Evolutionary conservation across 805 yeast species (phyloP), one percentile per base, ranked within the genome.

Genomic region (Suhomyces prunicola): DNA sequence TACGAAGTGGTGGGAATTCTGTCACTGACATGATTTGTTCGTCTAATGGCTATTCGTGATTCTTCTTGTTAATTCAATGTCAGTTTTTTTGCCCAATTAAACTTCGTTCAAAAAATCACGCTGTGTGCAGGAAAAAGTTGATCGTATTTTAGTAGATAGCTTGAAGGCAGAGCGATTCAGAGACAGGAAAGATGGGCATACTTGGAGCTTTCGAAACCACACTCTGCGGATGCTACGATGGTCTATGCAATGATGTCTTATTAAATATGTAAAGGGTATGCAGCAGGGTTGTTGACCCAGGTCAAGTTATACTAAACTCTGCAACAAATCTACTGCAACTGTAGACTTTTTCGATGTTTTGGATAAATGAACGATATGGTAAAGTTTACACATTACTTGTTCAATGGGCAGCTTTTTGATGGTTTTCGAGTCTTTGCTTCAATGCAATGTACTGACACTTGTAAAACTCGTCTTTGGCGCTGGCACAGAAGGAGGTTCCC

Each of bases 1-100:
- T 71, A 71, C 76, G 74, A 62, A 71, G 74, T 56, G 76, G 76
- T 50, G 76, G 76, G 58, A 71, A 71, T 54, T 71, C 71, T n/a
- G 74, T 71, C 24, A 71, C 74, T 42, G 74, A 55, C 73, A 70
- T 70, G 39, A n/a, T 46, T 6, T 19, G 31, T 22, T 42, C 4
- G 27, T 22, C 31, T 10, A 42, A 22, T n/a, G 46, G 31, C 31
- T 42, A 42, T 42, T 42, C 46, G 46, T 39, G 42, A 19, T 19
- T 39, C 23, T 39, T 39, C 24, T 50, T 19, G 39, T 19, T 27
- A 23, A 17, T 41, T 31, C 33, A 29, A 19, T 39, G 42, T 17
- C 24, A 19, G 42, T 39, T 39, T 39, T 39, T 39, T 39, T 39
- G 42, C 50, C 61, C 60, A 61, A 56, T 61, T 53, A 53, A 56